Evolutionary conservation across 768 basidiomycete species (phyloP), one percentile per base, ranked within the genome.

Genomic region (Lactarius sanguifluus): DNA sequence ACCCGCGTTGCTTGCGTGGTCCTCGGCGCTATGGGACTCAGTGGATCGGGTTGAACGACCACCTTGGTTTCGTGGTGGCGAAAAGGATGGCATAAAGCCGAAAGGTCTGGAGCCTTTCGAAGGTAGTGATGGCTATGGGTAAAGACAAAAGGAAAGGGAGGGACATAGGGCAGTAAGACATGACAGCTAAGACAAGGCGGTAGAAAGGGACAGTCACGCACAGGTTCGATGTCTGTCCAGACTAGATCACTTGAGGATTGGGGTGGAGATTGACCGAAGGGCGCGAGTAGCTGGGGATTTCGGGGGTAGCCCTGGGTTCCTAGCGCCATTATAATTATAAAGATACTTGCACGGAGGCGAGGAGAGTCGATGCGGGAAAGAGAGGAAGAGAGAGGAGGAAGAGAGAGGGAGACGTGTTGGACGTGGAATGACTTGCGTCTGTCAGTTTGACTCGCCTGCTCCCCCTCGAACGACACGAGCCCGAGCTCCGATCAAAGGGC

Each of bases 1-100:
- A 70, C 69, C 75, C 66, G 71, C 77, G 70, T 74, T 23, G 15
- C 61, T 76, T 47, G 62, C 69, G 5, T 73, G 67, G 52, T 79
- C 79, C 45, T 71, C 67, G 36, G 72, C 15, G 16, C 71, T 64
- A 41, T 71, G 67, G n/a, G 77, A 66, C 68, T 79, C 78, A 61
- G 68, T 76, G 38, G 67, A 62, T 62, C 76, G 64, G 62, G 73
- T 43, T 66, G 71, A 61, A 40, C 30, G 65, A 59, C 50, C 69
- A 69, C 32, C 69, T 71, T 63, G 69, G 67, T 69, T 62, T 59
- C 34, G 69, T 64, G 45, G 71, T 45, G n/a, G 67, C 52, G 64
- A 73, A 63, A 83, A 76, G 13, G 81, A 80, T 7, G 80, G 70
- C 64, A 83, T 77, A 62, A 82, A 80, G 10, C 76, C 76, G 64